Evolutionary conservation across 306 rosid species (phyloP).

Genomic region (Medicago truncatula): MtrunA17r5.0-ANR NC_053044.1:41127501-41128000

Average conservation of each 20-base stretch:
- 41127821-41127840: slow-evolving; percentile 62
- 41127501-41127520: slow-evolving; percentile 53
- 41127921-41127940: not conserved
- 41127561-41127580: slow-evolving; percentile 54
- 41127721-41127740: slow-evolving; percentile 89
- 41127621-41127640: slow-evolving; percentile 90
- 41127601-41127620: slow-evolving; percentile 88
- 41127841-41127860: slow-evolving; percentile 39
- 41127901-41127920: slow-evolving; percentile 3
- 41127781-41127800: slow-evolving; percentile 92
- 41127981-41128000: not conserved
- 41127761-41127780: slow-evolving; percentile 95
- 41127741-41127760: slow-evolving; percentile 86
- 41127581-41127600: slow-evolving; percentile 80
- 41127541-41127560: slow-evolving; percentile 29
- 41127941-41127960: not conserved
- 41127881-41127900: slow-evolving; percentile 18
- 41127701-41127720: slow-evolving; percentile 90
- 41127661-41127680: slow-evolving; percentile 88
- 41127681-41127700: slow-evolving; percentile 64
- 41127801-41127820: slow-evolving; percentile 79
- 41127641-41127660: slow-evolving; percentile 80
- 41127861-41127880: slow-evolving; percentile 29
- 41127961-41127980: slow-evolving; percentile 3
- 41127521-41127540: slow-evolving; percentile 37